Percentiles rank a stretch among this genome's conserved stretches.
Evolutionary conservation across 1,284 basidiomycete genomes (phyloP).

Genomic region (Leccinum fuscescens): DNA sequence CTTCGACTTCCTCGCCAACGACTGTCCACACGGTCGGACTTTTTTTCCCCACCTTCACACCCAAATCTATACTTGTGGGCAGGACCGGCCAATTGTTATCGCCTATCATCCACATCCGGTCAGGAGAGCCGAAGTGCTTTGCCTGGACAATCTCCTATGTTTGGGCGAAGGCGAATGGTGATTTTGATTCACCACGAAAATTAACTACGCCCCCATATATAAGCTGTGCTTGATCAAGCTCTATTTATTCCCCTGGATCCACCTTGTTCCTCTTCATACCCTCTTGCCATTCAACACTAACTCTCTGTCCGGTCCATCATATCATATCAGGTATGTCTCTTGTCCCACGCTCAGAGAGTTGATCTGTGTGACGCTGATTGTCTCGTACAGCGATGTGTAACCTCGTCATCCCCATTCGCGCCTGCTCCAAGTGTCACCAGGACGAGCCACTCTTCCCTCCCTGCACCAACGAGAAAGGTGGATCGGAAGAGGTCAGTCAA

Average conservation of each 20-base stretch:
- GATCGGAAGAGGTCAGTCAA: slow-evolving; percentile 19
- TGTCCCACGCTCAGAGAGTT: not conserved
- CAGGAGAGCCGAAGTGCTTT: slow-evolving; percentile 11
- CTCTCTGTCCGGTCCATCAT: no score
- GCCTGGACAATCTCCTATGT: slow-evolving; percentile 10
- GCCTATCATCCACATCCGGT: slow-evolving; percentile 11
- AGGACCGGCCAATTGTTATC: not conserved
- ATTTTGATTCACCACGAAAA: slow-evolving; percentile 11
- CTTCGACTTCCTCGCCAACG: not conserved
- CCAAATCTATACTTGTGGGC: slow-evolving; percentile 1
- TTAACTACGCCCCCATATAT: slow-evolving; percentile 8
- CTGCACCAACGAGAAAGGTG: slow-evolving; percentile 18
- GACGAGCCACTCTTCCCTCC: slow-evolving; percentile 27
- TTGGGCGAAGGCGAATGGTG: slow-evolving; percentile 1
- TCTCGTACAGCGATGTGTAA: slow-evolving; percentile 28
- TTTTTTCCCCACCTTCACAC: not conserved
- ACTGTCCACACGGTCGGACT: not conserved
- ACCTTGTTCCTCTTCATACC: slow-evolving; percentile 1
- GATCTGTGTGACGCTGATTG: not conserved
- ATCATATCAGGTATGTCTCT: slow-evolving; percentile 5
- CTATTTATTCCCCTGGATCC: not conserved
- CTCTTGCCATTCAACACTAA: not conserved
- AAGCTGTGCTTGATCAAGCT: slow-evolving; percentile 5
- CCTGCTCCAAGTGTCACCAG: slow-evolving; percentile 26
- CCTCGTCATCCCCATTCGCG: slow-evolving; percentile 27